A percentile compares a stretch with the other conserved stretches of the same genome.
These are phyloP conservation scores for Botrytis fabae DNA, from an alignment of 2,329 filamentous ascomycete species.

Conservation along the genomic window DNA sequence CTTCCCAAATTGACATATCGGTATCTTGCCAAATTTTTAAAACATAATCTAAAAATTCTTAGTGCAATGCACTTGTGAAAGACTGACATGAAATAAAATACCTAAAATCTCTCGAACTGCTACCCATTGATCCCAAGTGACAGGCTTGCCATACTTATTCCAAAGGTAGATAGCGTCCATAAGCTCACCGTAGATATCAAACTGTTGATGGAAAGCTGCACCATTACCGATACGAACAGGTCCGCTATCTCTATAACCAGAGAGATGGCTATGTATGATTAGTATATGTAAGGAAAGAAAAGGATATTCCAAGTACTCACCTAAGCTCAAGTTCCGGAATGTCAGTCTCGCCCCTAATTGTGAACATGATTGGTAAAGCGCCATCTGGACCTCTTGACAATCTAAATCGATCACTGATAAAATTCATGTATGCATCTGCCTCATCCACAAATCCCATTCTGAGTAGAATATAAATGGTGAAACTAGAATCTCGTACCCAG, in stretches of 20 bases:
- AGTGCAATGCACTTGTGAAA: slow-evolving; percentile 20
- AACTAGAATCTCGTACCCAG: slow-evolving; percentile 76
- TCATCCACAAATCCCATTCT: slow-evolving; percentile 74
- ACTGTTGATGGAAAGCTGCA: slow-evolving; percentile 72
- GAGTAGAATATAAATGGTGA: slow-evolving; percentile 75
- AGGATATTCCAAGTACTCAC: slow-evolving; percentile 21
- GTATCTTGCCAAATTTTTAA: slow-evolving; percentile 65
- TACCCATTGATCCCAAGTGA: slow-evolving; percentile 75
- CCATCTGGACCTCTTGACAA: slow-evolving; percentile 60
- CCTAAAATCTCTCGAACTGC: slow-evolving; percentile 66
- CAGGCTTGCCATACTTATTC: slow-evolving; percentile 76
- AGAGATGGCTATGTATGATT: slow-evolving; percentile 53
- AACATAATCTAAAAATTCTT: slow-evolving; percentile 58
- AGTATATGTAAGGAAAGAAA: neutral
- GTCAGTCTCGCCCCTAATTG: slow-evolving; percentile 71
- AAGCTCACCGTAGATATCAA: slow-evolving; percentile 78
- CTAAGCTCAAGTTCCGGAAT: slow-evolving; percentile 68
- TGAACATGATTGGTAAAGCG: slow-evolving; percentile 78
- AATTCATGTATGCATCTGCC: slow-evolving; percentile 76
- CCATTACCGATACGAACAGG: slow-evolving; percentile 78
- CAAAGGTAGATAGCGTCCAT: slow-evolving; percentile 77
- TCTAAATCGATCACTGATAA: slow-evolving; percentile 70
- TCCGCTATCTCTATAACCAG: slow-evolving; percentile 68
- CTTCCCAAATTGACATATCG: slow-evolving; percentile 85
- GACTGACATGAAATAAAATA: slow-evolving; percentile 35